These are phyloP conservation scores for Eustoma russellianum DNA, from an alignment of 257 asterid genomes.

Conservation along the genomic window DNA sequence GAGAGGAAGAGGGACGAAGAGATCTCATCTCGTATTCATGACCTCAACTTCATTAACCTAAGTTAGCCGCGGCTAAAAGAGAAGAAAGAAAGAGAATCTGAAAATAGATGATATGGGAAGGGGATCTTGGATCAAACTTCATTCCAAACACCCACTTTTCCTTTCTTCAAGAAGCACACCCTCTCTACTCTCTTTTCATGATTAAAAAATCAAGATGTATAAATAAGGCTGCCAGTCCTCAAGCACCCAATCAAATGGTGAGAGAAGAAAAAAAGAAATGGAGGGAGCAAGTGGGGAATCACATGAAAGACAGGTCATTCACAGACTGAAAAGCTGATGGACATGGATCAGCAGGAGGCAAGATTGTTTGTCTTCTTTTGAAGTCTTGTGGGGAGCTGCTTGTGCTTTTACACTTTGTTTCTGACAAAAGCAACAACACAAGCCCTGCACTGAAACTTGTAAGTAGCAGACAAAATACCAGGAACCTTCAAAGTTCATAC, in stretches of 20 bases:
- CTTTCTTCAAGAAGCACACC: slow-evolving; percentile 7
- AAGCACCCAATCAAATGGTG: slow-evolving; percentile 15
- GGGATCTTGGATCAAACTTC: slow-evolving; percentile 65
- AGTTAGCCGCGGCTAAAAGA: too few relatives aligned
- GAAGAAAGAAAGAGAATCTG: too few relatives aligned
- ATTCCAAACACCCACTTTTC: slow-evolving; percentile 59
- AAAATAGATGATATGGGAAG: too few relatives aligned
- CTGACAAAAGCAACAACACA: slow-evolving; percentile 1
- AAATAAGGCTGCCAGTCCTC: slow-evolving; percentile 30
- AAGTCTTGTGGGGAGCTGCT: slow-evolving; percentile 9
- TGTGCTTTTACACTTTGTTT: slow-evolving; percentile 1
- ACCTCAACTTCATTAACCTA: too few relatives aligned
- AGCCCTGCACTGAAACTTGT: slow-evolving; percentile 9
- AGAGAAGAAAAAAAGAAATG: neutral
- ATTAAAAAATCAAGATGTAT: slow-evolving; percentile 37
- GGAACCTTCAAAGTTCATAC: too few relatives aligned
- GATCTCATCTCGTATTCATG: neutral
- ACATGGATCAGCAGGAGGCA: slow-evolving; percentile 5
- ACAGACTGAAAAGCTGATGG: slow-evolving; percentile 8
- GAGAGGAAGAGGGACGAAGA: neutral
- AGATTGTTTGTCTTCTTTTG: slow-evolving; percentile 4
- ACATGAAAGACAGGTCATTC: slow-evolving; percentile 57
- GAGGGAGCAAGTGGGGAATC: slow-evolving; percentile 23
- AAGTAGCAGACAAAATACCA: neutral
- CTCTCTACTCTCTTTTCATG: slow-evolving; percentile 12